phyloP scores from a whole-genome alignment of 1,284 basidiomycete species.

The Ustilago vetiveriae region DNA sequence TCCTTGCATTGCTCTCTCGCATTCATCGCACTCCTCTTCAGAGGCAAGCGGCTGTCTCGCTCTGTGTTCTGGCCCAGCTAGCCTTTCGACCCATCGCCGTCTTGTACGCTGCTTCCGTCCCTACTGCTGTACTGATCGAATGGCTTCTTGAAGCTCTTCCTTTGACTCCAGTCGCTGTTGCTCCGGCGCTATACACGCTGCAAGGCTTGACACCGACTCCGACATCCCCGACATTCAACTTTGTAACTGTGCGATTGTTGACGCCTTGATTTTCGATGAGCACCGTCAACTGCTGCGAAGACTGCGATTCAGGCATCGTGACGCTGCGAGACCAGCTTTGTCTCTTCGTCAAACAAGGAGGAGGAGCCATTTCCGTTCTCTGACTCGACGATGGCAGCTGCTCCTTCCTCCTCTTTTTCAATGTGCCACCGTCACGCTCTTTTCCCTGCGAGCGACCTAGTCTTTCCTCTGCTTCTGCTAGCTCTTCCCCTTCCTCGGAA shows the following conservation, averaged over 20 bases:
- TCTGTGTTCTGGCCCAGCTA: constrained; percentile 16
- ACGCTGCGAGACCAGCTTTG: constrained; percentile 13
- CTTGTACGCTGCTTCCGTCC: background rate
- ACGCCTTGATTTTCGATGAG: constrained; percentile 17
- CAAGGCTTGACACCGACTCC: constrained; percentile 20
- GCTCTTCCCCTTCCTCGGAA: constrained; percentile 17
- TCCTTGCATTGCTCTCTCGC: no score
- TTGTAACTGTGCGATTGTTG: background rate
- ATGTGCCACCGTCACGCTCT: constrained; percentile 41
- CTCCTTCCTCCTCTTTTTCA: constrained; percentile 26
- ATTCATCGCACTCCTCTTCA: no score
- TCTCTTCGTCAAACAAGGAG: background rate
- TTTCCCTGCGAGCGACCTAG: constrained; percentile 26
- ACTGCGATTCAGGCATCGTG: constrained; percentile 15
- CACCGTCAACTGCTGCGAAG: constrained; percentile 6
- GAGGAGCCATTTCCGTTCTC: constrained; percentile 1
- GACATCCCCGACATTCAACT: constrained; percentile 7
- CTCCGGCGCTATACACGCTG: constrained; percentile 7
- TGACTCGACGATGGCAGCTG: constrained; percentile 39
- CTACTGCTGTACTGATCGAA: background rate
- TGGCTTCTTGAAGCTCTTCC: constrained; percentile 1
- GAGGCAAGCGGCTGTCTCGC: constrained; percentile 20
- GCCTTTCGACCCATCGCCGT: background rate
- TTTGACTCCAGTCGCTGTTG: background rate
- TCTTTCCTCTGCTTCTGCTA: constrained; percentile 5